These are phyloP conservation scores for Cystobasidium ongulense DNA, from an alignment of 768 basidiomycete species.

Conservation along the genomic window DNA sequence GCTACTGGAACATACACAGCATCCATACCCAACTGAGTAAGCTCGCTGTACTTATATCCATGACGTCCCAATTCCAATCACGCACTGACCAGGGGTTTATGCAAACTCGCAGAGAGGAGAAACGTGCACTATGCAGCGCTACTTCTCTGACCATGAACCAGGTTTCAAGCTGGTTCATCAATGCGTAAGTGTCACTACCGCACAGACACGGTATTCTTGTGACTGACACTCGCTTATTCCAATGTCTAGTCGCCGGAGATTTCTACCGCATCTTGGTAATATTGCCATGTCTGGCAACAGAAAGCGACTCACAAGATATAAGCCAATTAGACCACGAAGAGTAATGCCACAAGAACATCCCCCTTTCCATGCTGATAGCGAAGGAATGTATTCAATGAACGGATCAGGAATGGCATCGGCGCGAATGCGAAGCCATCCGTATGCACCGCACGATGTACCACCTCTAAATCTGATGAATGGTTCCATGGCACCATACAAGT, in stretches of 20 bases:
- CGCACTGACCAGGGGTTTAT: neutral
- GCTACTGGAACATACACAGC: conserved; percentile 10
- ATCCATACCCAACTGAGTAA: conserved; percentile 30
- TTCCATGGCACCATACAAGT: neutral
- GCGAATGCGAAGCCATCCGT: neutral
- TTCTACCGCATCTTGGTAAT: conserved; percentile 22
- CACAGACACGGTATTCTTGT: neutral
- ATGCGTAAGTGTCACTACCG: conserved; percentile 10
- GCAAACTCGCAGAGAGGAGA: conserved; percentile 21
- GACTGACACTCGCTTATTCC: neutral
- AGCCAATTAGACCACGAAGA: conserved; percentile 1
- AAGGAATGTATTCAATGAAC: neutral
- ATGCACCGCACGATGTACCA: neutral
- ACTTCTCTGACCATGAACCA: conserved; percentile 25
- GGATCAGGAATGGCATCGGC: neutral
- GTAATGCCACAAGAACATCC: neutral
- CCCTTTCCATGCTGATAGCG: neutral
- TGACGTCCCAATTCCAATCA: neutral
- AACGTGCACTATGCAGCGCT: conserved; percentile 1
- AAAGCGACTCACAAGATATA: conserved; percentile 15
- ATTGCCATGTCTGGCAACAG: conserved; percentile 8
- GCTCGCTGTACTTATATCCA: neutral
- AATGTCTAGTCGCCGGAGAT: conserved; percentile 7
- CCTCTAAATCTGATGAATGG: neutral
- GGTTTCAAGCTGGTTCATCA: conserved; percentile 29